Evolutionary conservation across 2,329 filamentous ascomycete genomes (phyloP), one percentile per base, ranked within the genome.

Genomic region (Pseudogymnoascus verrucosus): DNA sequence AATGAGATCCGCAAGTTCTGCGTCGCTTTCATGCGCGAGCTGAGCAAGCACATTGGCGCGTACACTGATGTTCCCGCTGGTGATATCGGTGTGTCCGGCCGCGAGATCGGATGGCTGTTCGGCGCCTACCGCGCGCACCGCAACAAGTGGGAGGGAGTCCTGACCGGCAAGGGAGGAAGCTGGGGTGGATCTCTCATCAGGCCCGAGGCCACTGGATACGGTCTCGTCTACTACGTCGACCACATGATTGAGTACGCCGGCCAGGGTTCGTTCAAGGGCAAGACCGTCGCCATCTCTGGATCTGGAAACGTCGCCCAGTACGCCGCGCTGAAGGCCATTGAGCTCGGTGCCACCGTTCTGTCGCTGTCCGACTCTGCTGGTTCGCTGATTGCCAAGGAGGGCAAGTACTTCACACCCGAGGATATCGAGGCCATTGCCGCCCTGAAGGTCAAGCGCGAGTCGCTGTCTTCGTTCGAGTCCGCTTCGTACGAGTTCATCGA

Each of bases 291-390:
- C 77, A 89, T 99, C 77, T 97, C 95, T 51, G 95, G 95, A 68
- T 97, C 93, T 65, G 95, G 95, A 70, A 99, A 99, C 81, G 95
- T 98, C 63, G 95, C 95, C 34, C 95, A 98, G 82, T 98, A 95
- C 80, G 93, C 93, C 34, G 95, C 93, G 0, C 89, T 98, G 71
- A 98, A 98, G 82, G 87, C 88, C 75, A 95, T 98, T 72, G 93
- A 98, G 84, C 91, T 98, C 71, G 95, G 95, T 72, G 95, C 89
- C 67, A 93, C 85, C 64, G 91, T 99, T 71, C 82, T 97, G 74
- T 97, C 93, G 44, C 87, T 99, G 64, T 96, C 92, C 72, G 95
- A 98, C 84, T 93, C 89, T 77, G 89, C 90, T 81, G 95, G 95
- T 70, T 78, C 89, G 66, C 83, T 98, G 67, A 82, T 98, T 74